Evolutionary conservation across 2,329 filamentous ascomycete genomes (phyloP).

Genomic region (Alternaria conjuncta): DNA sequence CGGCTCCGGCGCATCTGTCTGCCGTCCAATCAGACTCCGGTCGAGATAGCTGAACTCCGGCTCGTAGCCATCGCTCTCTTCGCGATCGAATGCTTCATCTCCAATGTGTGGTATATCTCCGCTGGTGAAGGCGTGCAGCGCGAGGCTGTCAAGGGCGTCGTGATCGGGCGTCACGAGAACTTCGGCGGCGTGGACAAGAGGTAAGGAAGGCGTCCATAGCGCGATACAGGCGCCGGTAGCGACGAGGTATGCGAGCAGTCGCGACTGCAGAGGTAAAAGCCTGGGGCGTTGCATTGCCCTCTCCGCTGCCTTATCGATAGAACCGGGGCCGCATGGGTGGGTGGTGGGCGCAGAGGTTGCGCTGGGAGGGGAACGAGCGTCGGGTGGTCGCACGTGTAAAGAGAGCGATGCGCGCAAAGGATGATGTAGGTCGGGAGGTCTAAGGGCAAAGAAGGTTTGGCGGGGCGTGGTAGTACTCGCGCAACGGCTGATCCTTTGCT

Average conservation of each 20-base stretch:
- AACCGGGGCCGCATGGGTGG: conserved; percentile 24
- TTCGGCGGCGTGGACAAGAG: conserved; percentile 66
- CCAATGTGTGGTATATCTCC: conserved; percentile 50
- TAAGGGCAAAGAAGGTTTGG: background rate
- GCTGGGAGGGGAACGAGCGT: conserved; percentile 8
- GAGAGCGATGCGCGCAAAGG: conserved; percentile 1
- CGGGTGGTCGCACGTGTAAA: background rate
- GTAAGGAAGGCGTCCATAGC: conserved; percentile 65
- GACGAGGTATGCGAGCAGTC: conserved; percentile 70
- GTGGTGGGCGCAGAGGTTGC: conserved; percentile 22
- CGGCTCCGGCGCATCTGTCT: conserved; percentile 56
- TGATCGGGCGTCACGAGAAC: conserved; percentile 33
- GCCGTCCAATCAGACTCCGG: conserved; percentile 67
- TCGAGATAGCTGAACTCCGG: conserved; percentile 68
- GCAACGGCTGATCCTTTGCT: background rate
- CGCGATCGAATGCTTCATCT: conserved; percentile 41
- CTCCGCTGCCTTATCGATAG: conserved; percentile 31
- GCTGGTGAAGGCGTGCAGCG: conserved; percentile 39
- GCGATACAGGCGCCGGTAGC: conserved; percentile 66
- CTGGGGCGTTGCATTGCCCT: conserved; percentile 55
- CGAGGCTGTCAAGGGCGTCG: conserved; percentile 17
- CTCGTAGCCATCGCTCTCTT: conserved; percentile 56
- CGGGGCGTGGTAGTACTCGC: conserved; percentile 1
- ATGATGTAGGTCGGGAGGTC: background rate
- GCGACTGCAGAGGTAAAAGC: conserved; percentile 73